Conservation (phyloP, 306 rosid genomes). For the cucumber (Cucumis sativus) region Cucumber_9930_V3 NC_026659.2:25854001-25854500, state of each 20-base stretch:
- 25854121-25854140: conserved; percentile 88
- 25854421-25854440: conserved; percentile 59
- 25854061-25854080: conserved; percentile 85
- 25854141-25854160: conserved; percentile 67
- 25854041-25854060: conserved; percentile 15
- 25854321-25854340: conserved; percentile 27
- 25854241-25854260: conserved; percentile 18
- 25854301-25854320: conserved; percentile 21
- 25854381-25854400: conserved; percentile 4
- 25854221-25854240: conserved; percentile 7
- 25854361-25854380: conserved; percentile 14
- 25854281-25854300: conserved; percentile 22
- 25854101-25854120: conserved; percentile 69
- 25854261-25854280: conserved; percentile 20
- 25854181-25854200: conserved; percentile 22
- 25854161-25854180: conserved; percentile 26
- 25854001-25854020: not conserved
- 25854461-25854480: conserved; percentile 52
- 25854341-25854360: conserved; percentile 19
- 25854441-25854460: conserved; percentile 37
- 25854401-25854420: conserved; percentile 19
- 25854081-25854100: conserved; percentile 95
- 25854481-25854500: conserved; percentile 12
- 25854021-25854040: not conserved
- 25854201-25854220: conserved; percentile 9